Conservation (phyloP, 257 asterid species). For the Oldenlandia corymbosa region DNA sequence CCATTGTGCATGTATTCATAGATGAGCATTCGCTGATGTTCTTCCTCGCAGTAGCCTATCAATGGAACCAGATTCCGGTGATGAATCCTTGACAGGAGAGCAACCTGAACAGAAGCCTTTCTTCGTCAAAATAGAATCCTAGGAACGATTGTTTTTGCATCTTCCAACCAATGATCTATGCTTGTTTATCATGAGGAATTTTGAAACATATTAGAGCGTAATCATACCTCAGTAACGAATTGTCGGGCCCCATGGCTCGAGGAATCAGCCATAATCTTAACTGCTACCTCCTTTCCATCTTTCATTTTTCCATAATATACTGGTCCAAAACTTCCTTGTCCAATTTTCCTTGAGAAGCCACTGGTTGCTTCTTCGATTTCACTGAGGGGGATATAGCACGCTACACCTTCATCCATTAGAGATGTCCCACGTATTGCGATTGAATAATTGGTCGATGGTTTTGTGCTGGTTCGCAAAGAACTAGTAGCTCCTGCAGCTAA, state of each 20-base stretch:
- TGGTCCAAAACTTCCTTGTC: slow-evolving; percentile 97
- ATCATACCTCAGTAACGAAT: slow-evolving; percentile 83
- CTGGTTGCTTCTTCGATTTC: slow-evolving; percentile 80
- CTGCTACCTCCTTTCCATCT: slow-evolving; percentile 94
- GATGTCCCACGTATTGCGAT: slow-evolving; percentile 69
- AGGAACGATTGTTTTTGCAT: too few relatives aligned
- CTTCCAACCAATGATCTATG: neutral
- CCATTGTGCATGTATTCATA: slow-evolving; percentile 99
- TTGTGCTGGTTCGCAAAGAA: slow-evolving; percentile 52
- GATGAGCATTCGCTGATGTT: slow-evolving; percentile 83
- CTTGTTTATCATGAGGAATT: too few relatives aligned
- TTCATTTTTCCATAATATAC: slow-evolving; percentile 83
- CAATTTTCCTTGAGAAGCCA: slow-evolving; percentile 61
- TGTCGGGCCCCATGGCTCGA: slow-evolving; percentile 91
- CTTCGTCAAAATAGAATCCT: too few relatives aligned
- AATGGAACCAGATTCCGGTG: slow-evolving; percentile 95
- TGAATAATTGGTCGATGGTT: slow-evolving; percentile 40
- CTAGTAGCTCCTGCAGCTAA: slow-evolving; percentile 47
- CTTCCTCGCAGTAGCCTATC: slow-evolving; percentile 92
- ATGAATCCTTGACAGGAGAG: slow-evolving; percentile 90
- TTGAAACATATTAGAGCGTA: neutral
- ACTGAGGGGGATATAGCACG: slow-evolving; percentile 68
- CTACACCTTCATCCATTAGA: slow-evolving; percentile 82
- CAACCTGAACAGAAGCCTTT: too few relatives aligned
- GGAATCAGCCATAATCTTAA: slow-evolving; percentile 92